Base-by-base conservation (phyloP, 768 basidiomycete species). In the Cubamyces sp. region DNA sequence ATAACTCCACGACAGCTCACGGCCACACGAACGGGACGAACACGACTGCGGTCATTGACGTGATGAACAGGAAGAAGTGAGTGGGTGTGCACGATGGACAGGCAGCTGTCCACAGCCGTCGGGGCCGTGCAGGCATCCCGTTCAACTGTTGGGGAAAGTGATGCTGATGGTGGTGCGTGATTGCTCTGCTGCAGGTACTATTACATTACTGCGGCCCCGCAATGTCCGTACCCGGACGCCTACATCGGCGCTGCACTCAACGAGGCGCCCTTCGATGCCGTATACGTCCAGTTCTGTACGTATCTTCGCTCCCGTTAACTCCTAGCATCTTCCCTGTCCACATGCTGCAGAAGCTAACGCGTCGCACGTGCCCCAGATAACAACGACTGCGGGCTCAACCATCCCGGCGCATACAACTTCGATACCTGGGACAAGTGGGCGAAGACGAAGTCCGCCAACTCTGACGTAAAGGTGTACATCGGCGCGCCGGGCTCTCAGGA, bases 271-370 rank as follows among this genome's bases (percentile, higher is more conserved):
- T 91, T 90, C 66, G 90, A 91, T 74, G 87, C 87, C 11, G 75
- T 91, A 58, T 90, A 88, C 69, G 87, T 90, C 43, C 88, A 88
- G 70, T 87, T 90, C 70, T 84, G 82, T 81, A 68, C 65, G 78
- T 69, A 11, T 37, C 43, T 12, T 18, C n/a, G 9, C 40, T 34
- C 16, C 39, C 18, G 28, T 30, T 30, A 26, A 23, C 45, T 21
- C 25, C 4, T 6, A 15, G 16, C 28, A 9, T 18, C 19, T 39
- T 47, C 14, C 28, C 39, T 28, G 41, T 23, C 18, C 42, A 30
- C 8, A 30, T 30, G 3, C 43, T 45, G 14, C n/a, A 30, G 30
- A 6, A 39, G 23, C 45, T 57, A 16, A 59, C 53, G 19, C n/a
- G 18, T 2, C 12, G 23, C 16, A 8, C 11, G 16, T 30, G n/a